phyloP scores from a whole-genome alignment of 1,284 basidiomycete species.

The Phylloporus sp. region DNA sequence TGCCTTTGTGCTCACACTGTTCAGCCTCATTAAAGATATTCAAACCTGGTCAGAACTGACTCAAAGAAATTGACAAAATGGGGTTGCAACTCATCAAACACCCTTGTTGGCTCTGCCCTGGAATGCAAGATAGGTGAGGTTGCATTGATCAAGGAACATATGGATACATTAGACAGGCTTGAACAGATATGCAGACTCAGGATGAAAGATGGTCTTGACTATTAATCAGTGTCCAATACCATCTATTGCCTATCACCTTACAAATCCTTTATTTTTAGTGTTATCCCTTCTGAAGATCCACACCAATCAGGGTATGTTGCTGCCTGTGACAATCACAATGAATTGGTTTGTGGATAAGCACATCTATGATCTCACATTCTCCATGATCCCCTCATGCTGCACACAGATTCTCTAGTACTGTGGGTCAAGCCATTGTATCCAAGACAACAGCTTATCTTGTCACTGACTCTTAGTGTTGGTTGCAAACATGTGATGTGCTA shows the following conservation, averaged over 20 bases:
- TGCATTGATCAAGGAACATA: conserved; percentile 58
- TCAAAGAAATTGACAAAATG: conserved; percentile 59
- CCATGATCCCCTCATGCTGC: conserved; percentile 11
- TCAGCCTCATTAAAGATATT: too few relatives aligned
- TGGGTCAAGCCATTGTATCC: conserved; percentile 83
- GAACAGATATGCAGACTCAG: conserved; percentile 74
- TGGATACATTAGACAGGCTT: conserved; percentile 70
- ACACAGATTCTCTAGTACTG: conserved; percentile 83
- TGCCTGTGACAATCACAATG: conserved; percentile 79
- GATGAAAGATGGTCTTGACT: conserved; percentile 79
- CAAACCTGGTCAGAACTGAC: conserved; percentile 57
- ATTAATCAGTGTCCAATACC: conserved; percentile 70
- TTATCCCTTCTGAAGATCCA: conserved; percentile 86
- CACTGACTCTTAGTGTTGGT: conserved; percentile 90
- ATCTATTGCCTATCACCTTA: conserved; percentile 16
- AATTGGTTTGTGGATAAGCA: conserved; percentile 83
- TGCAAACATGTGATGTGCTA: conserved; percentile 81
- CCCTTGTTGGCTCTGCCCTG: conserved; percentile 74
- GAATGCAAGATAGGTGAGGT: conserved; percentile 73
- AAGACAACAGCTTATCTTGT: conserved; percentile 74
- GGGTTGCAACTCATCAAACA: conserved; percentile 73
- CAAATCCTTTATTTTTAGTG: conserved; percentile 44
- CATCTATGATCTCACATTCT: not conserved
- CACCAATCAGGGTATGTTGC: conserved; percentile 91
- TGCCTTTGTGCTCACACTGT: too few relatives aligned